Conservation (phyloP, 805 yeast species). For the Wickerhamomyces strasburgensis region DNA sequence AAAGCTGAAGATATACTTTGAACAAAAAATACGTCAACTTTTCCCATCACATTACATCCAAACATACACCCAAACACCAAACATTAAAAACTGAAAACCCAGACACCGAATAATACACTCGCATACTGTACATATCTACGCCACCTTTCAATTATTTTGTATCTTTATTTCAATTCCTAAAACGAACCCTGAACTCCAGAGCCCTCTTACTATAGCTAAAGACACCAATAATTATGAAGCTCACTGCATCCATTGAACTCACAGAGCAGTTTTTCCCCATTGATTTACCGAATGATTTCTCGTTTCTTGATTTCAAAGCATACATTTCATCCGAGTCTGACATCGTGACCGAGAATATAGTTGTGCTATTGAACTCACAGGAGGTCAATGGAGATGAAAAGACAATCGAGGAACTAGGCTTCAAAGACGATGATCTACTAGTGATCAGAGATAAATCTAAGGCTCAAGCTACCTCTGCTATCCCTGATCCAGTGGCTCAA, state of each 20-base stretch:
- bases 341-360: conserved; percentile 34
- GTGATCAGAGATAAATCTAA: conserved; percentile 4
- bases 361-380: conserved; percentile 43
- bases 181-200: too few species aligned
- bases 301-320: conserved; percentile 65
- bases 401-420: conserved; percentile 42
- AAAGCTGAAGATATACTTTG: too few species aligned
- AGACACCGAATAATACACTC: too few species aligned
- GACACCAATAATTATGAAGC: too few species aligned
- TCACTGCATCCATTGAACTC: conserved; percentile 18
- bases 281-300: conserved; percentile 63
- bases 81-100: too few species aligned
- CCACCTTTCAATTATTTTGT: too few species aligned
- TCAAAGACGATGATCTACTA: conserved; percentile 56
- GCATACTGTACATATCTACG: too few species aligned
- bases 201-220: too few species aligned
- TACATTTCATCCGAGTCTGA: conserved; percentile 44
- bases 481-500: background rate
- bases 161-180: too few species aligned
- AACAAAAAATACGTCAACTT: too few species aligned
- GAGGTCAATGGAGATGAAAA: conserved; percentile 29
- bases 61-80: too few species aligned
- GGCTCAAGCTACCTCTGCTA: background rate
- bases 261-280: conserved; percentile 28
- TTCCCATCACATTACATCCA: too few species aligned